These are phyloP conservation scores for Coelastrella sp. DNA, from an alignment of 139 green algal species.

Conservation along the genomic window DNA sequence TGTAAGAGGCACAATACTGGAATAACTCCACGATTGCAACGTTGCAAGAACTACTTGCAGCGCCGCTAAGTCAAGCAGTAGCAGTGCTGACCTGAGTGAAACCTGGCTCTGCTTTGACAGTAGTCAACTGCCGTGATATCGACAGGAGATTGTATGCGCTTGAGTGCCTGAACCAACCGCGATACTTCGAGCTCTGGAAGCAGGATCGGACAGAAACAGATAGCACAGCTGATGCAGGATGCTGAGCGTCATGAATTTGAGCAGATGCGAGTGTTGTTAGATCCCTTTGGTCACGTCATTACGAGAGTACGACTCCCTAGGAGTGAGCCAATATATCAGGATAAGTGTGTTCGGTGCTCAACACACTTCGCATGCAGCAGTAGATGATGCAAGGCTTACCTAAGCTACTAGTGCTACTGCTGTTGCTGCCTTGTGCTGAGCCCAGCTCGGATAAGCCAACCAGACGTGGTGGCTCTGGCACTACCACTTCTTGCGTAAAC, in stretches of 20 bases:
- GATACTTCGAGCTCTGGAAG: slow-evolving; percentile 33
- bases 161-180: background rate
- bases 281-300: background rate
- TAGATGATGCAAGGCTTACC: background rate
- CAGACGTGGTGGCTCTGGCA: background rate
- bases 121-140: slow-evolving; percentile 45
- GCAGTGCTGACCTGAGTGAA: slow-evolving; percentile 7
- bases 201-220: background rate
- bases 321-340: background rate
- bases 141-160: slow-evolving; percentile 8
- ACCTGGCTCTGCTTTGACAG: background rate
- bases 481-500: slow-evolving; percentile 31
- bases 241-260: background rate
- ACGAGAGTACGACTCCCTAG: background rate
- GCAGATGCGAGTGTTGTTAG: background rate
- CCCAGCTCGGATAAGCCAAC: background rate
- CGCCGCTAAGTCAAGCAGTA: background rate
- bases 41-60: background rate
- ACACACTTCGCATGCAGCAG: background rate
- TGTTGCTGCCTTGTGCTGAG: background rate
- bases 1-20: background rate
- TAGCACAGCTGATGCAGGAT: background rate
- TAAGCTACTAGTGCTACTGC: slow-evolving; percentile 12
- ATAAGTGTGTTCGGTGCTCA: background rate
- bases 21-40: background rate